phyloP scores from a whole-genome alignment of 441 rosid species.

The Pelargonium cotyledonis region DNA sequence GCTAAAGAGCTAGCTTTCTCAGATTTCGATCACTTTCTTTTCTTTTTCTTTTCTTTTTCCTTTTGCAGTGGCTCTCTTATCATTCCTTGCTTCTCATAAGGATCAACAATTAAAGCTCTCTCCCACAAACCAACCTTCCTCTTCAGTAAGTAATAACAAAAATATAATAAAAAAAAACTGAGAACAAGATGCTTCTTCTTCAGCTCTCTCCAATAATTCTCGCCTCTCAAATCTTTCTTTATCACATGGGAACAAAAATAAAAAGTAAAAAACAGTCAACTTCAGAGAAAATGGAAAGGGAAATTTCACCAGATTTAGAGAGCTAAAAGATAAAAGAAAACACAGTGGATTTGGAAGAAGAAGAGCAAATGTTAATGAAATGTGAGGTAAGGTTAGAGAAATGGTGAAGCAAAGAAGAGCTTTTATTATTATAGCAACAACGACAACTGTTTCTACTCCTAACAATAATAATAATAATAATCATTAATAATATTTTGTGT shows the following conservation, averaged over 20 bases:
- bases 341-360: not conserved
- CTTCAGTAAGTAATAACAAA: not conserved
- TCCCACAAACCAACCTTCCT: conserved; percentile 6
- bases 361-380: not conserved
- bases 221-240: not conserved
- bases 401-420: not conserved
- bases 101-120: conserved; percentile 1
- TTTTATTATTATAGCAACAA: not conserved
- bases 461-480: not conserved
- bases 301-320: not conserved
- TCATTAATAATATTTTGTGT: conserved; percentile 1
- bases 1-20: not conserved
- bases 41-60: not conserved
- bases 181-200: not conserved
- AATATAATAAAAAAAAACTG: not conserved
- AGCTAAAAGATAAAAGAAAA: not conserved
- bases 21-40: not conserved
- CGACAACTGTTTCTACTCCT: not conserved
- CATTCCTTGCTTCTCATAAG: conserved; percentile 21
- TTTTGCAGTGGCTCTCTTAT: conserved; percentile 11
- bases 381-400: not conserved
- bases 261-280: not conserved
- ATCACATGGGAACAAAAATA: not conserved
- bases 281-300: not conserved
- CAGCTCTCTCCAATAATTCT: not conserved